These are phyloP conservation scores for Venturia aucupariae DNA, from an alignment of 2,329 filamentous ascomycete species.

Conservation along the genomic window DNA sequence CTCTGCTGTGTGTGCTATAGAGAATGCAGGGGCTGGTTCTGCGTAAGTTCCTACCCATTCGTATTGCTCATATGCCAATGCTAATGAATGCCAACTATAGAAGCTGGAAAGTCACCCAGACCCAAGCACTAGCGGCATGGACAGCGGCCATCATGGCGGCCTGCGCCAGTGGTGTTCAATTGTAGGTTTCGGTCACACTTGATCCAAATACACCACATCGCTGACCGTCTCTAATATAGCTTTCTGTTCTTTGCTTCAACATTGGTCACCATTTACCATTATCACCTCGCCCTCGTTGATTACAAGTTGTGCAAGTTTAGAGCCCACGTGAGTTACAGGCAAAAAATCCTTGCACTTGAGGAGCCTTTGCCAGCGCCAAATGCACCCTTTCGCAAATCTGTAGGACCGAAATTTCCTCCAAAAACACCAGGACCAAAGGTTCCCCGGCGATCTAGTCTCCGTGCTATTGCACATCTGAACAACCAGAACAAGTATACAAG, in stretches of 20 bases:
- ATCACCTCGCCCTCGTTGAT: conserved; percentile 7
- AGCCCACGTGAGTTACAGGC: background rate
- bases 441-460: background rate
- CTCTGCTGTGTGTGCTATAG: background rate
- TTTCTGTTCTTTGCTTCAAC: conserved; percentile 1
- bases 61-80: background rate
- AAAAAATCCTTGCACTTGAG: background rate
- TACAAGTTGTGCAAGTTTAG: background rate
- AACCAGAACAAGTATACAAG: background rate
- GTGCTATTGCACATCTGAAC: background rate
- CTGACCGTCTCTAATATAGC: background rate
- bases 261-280: background rate
- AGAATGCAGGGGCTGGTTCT: background rate
- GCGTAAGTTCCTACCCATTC: background rate
- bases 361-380: background rate
- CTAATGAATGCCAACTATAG: background rate
- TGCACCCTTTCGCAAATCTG: background rate
- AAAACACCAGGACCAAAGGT: background rate
- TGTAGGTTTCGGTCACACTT: background rate
- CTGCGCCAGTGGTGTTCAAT: background rate
- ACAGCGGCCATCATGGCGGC: background rate
- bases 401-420: background rate
- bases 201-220: too few relatives aligned
- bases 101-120: background rate
- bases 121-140: background rate